Evolutionary conservation across 768 basidiomycete genomes (phyloP).

Genomic region (Filobasidium wieringae): DNA sequence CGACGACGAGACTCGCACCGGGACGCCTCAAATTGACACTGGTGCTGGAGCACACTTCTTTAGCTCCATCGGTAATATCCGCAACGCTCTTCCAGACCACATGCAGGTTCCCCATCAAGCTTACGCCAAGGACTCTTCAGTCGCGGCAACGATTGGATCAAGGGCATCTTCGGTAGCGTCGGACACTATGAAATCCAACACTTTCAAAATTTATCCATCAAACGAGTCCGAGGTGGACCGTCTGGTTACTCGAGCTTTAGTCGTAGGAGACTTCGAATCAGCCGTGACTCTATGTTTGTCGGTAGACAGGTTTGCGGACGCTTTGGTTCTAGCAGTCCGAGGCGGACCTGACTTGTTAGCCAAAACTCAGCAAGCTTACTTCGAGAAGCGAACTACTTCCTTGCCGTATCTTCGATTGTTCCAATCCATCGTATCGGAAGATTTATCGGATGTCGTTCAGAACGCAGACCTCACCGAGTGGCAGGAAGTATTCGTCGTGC

Average conservation of each 20-base stretch:
- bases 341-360: constrained; percentile 78
- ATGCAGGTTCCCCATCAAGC: constrained; percentile 66
- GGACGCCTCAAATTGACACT: constrained; percentile 54
- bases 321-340: constrained; percentile 80
- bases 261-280: constrained; percentile 86
- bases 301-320: constrained; percentile 81
- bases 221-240: constrained; percentile 80
- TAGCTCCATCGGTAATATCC: constrained; percentile 55
- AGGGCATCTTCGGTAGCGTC: constrained; percentile 65
- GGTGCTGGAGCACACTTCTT: constrained; percentile 68
- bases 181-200: constrained; percentile 60
- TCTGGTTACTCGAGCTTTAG: constrained; percentile 80
- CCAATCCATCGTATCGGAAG: constrained; percentile 85
- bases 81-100: constrained; percentile 41
- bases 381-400: constrained; percentile 61
- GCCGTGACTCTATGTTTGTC: constrained; percentile 87
- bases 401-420: constrained; percentile 84
- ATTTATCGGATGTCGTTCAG: constrained; percentile 85
- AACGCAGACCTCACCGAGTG: constrained; percentile 90
- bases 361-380: constrained; percentile 85
- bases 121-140: constrained; percentile 72
- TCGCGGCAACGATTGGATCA: constrained; percentile 90
- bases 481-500: constrained; percentile 90
- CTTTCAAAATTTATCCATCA: constrained; percentile 78
- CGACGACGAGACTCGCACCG: constrained; percentile 47